Evolutionary conservation across 2,329 filamentous ascomycete genomes (phyloP).

Genomic region (Setomelanomma holmii): DNA sequence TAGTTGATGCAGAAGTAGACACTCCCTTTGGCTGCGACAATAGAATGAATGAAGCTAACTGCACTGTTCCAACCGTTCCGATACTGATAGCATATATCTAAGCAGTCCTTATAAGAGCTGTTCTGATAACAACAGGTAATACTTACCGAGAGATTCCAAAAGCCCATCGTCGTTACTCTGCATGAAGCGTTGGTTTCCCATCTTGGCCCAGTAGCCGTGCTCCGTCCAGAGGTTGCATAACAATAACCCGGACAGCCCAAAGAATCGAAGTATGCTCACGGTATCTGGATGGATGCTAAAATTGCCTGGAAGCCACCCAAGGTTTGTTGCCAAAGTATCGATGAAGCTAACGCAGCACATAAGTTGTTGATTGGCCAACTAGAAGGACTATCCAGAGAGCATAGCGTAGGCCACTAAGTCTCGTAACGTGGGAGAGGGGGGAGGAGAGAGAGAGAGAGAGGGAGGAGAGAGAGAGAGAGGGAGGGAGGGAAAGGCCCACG

Average conservation of each 20-base stretch:
- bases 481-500: too few relatives aligned
- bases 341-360: conserved; percentile 26
- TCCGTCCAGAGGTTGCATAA: conserved; percentile 20
- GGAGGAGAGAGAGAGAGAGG: too few relatives aligned
- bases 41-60: conserved; percentile 24
- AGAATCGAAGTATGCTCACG: conserved; percentile 12
- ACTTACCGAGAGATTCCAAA: conserved; percentile 20
- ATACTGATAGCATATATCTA: conserved; percentile 31
- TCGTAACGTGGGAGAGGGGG: too few relatives aligned
- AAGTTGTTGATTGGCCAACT: too few relatives aligned
- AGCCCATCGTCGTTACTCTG: conserved; percentile 5
- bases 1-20: conserved; percentile 35
- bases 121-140: not conserved
- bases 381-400: too few relatives aligned
- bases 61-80: conserved; percentile 28
- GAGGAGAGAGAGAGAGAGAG: too few relatives aligned
- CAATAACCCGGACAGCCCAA: conserved; percentile 19
- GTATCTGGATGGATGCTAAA: conserved; percentile 20
- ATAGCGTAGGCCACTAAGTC: too few relatives aligned
- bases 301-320: conserved; percentile 26
- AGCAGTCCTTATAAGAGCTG: not conserved
- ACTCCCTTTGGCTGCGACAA: conserved; percentile 10
- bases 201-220: conserved; percentile 30
- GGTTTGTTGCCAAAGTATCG: conserved; percentile 13
- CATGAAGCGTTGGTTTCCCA: conserved; percentile 28